Conservation (phyloP, 495 filamentous ascomycete species). For the Xylaria bambusicola region DNA sequence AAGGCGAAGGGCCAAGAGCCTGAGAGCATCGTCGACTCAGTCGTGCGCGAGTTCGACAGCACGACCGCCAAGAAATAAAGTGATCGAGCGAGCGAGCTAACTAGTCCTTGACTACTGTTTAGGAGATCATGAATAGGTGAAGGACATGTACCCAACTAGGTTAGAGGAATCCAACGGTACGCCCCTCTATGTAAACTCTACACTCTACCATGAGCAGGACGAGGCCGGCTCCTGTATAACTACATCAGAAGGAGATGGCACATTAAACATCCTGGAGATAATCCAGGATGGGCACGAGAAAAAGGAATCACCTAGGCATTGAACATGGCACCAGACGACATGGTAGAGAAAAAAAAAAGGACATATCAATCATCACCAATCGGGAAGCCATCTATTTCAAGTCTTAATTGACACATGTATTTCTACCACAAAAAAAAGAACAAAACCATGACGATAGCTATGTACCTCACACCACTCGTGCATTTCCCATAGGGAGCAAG, state of each 20-base stretch:
- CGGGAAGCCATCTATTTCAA: not conserved
- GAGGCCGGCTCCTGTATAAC: no score
- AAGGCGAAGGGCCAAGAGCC: no score
- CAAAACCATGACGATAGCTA: not conserved
- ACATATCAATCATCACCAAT: no score
- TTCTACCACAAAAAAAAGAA: constrained; percentile 2
- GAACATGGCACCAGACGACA: constrained; percentile 13
- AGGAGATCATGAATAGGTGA: no score
- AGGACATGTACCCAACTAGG: no score
- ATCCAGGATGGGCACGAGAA: no score
- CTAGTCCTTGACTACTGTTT: not conserved
- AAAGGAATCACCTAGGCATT: no score
- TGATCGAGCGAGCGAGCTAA: not conserved
- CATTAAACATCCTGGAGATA: no score
- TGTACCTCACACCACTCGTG: constrained; percentile 2
- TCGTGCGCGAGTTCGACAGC: constrained; percentile 42
- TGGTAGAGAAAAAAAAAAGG: not conserved
- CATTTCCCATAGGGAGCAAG: not conserved
- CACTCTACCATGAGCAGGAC: no score
- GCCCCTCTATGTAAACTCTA: no score
- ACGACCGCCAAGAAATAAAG: constrained; percentile 27
- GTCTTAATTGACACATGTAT: constrained; percentile 4
- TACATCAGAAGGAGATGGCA: no score
- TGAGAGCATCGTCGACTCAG: constrained; percentile 37
- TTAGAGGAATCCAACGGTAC: no score